phyloP scores from a whole-genome alignment of 129 eudicot genomes.

The Sambucus nigra region DNA sequence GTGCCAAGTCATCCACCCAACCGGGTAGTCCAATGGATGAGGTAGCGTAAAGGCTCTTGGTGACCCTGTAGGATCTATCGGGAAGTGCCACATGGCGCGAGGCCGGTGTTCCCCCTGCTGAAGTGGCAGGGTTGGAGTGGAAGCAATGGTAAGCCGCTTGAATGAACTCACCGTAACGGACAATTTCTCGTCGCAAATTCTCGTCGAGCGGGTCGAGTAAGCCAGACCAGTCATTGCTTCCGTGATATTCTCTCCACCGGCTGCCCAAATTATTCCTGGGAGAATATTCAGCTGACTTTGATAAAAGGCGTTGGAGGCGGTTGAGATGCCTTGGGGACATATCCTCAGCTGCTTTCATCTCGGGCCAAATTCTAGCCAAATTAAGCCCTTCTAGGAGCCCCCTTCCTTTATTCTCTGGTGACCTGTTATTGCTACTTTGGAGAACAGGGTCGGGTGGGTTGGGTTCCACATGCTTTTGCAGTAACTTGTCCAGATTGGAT shows the following conservation, averaged over 20 bases:
- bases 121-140: constrained; percentile 66
- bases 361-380: constrained; percentile 63
- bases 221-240: constrained; percentile 77
- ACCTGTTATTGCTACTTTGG: constrained; percentile 4
- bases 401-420: constrained; percentile 23
- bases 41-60: constrained; percentile 77
- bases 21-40: constrained; percentile 69
- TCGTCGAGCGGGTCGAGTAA: constrained; percentile 83
- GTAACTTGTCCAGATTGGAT: constrained; percentile 53
- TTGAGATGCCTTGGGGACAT: constrained; percentile 75
- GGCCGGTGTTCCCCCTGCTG: constrained; percentile 25
- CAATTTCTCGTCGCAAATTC: constrained; percentile 91
- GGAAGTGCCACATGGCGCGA: constrained; percentile 63
- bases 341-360: constrained; percentile 62
- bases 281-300: constrained; percentile 52
- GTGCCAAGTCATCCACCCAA: constrained; percentile 90
- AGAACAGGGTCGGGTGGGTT: constrained; percentile 10
- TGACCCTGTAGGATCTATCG: constrained; percentile 63
- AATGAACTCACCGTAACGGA: constrained; percentile 86
- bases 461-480: constrained; percentile 28
- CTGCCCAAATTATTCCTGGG: constrained; percentile 67
- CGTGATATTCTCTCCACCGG: constrained; percentile 89
- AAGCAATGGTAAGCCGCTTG: constrained; percentile 91
- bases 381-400: constrained; percentile 44
- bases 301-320: constrained; percentile 47